These are phyloP conservation scores for Arthrocladium fulminans DNA, from an alignment of 2,329 filamentous ascomycete genomes.

Conservation along the genomic window DNA sequence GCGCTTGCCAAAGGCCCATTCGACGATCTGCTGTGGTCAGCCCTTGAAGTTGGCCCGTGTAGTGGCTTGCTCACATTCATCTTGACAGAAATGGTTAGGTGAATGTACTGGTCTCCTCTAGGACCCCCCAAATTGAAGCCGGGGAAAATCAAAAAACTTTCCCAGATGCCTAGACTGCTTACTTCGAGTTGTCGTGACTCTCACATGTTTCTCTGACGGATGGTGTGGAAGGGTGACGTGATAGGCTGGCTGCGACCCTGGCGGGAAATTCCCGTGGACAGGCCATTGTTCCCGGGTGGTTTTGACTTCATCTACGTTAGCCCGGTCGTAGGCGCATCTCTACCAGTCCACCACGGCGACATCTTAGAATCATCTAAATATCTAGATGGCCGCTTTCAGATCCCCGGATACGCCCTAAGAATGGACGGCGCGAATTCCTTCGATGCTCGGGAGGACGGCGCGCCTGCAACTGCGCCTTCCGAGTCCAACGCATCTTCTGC, in stretches of 20 bases:
- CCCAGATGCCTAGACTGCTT: neutral
- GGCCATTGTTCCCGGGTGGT: neutral
- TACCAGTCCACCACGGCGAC: too few relatives aligned
- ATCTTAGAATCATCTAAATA: neutral
- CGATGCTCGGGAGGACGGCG: neutral
- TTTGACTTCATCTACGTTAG: slow-evolving; percentile 2
- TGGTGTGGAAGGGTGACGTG: neutral
- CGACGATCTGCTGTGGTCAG: slow-evolving; percentile 59
- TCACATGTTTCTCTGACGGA: neutral
- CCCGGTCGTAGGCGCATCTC: too few relatives aligned
- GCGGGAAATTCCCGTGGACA: neutral
- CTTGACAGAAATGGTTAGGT: neutral
- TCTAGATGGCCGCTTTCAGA: neutral
- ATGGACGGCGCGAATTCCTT: neutral
- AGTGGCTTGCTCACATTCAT: slow-evolving; percentile 33
- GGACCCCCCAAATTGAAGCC: too few relatives aligned
- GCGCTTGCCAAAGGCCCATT: slow-evolving; percentile 99
- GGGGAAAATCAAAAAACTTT: too few relatives aligned
- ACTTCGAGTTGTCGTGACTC: neutral
- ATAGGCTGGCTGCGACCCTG: slow-evolving; percentile 1
- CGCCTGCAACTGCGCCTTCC: neutral
- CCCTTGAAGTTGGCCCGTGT: neutral
- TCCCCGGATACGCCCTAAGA: neutral
- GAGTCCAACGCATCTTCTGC: neutral
- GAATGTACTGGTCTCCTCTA: neutral